Evolutionary conservation across 2,329 filamentous ascomycete species (phyloP).

Genomic region (Epichloe sibirici): DNA sequence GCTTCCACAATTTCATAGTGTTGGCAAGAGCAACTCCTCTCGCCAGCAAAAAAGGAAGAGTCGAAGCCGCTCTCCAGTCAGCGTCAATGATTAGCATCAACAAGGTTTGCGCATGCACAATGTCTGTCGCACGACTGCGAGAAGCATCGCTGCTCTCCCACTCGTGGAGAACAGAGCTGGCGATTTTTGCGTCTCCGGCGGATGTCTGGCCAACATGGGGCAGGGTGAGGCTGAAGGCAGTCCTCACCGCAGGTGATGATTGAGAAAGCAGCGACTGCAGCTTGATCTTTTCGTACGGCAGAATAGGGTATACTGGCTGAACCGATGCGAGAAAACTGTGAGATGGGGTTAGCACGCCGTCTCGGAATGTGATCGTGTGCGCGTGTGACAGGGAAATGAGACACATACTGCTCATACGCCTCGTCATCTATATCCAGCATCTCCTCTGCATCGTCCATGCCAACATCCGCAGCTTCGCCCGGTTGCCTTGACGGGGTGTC

Average conservation of each 20-base stretch:
- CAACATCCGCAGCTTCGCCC: constrained; percentile 21
- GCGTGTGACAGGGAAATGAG: neutral
- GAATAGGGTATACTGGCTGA: constrained; percentile 54
- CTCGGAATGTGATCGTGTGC: neutral
- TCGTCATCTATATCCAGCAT: constrained; percentile 25
- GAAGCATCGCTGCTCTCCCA: constrained; percentile 35
- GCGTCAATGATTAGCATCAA: constrained; percentile 55
- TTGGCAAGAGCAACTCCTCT: constrained; percentile 55
- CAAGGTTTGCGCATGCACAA: constrained; percentile 54
- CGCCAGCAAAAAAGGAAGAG: constrained; percentile 38
- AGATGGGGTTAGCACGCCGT: neutral
- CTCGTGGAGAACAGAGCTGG: constrained; percentile 35
- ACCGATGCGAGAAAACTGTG: constrained; percentile 50
- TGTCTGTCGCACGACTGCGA: constrained; percentile 28
- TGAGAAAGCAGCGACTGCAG: constrained; percentile 43
- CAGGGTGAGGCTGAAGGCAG: constrained; percentile 53
- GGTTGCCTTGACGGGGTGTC: constrained; percentile 24
- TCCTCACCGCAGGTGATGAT: constrained; percentile 43
- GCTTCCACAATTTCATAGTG: constrained; percentile 45
- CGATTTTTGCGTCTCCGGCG: constrained; percentile 30
- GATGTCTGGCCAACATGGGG: constrained; percentile 36
- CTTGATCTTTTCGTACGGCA: constrained; percentile 44
- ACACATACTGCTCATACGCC: constrained; percentile 32
- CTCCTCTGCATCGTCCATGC: constrained; percentile 14
- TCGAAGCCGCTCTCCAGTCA: constrained; percentile 40